Conservation (phyloP, 2,329 filamentous ascomycete genomes). For the Clarireedia homoeocarpa region DNA sequence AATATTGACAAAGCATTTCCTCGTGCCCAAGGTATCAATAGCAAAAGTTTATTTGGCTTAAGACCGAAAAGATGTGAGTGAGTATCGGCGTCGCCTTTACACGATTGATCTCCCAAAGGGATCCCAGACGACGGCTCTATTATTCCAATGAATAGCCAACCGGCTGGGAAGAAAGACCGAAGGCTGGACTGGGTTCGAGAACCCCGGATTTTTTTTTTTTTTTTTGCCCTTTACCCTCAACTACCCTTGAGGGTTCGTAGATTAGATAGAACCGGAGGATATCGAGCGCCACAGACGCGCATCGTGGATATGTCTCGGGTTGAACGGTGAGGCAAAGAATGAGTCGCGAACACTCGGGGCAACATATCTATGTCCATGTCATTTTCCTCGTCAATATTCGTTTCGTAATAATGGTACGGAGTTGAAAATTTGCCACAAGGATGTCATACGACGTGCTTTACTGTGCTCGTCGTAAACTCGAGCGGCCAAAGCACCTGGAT, state of each 20-base stretch:
- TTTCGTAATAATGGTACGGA: not conserved
- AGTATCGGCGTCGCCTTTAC: too few relatives aligned
- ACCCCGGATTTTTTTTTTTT: slow-evolving; percentile 5
- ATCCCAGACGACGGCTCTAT: not conserved
- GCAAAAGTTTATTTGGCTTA: not conserved
- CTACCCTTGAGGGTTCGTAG: slow-evolving; percentile 4
- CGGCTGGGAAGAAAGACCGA: not conserved
- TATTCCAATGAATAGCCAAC: not conserved
- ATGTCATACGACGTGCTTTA: not conserved
- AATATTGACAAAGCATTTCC: not conserved
- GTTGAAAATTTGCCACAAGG: slow-evolving; percentile 1
- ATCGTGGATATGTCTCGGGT: not conserved
- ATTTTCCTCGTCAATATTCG: not conserved
- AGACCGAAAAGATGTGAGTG: too few relatives aligned
- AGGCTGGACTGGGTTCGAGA: not conserved
- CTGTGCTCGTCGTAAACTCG: not conserved
- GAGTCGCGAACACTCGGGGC: not conserved
- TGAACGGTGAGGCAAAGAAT: slow-evolving; percentile 1
- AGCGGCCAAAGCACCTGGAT: not conserved
- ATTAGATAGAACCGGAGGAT: not conserved
- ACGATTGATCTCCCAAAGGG: too few relatives aligned
- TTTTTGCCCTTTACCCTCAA: too few relatives aligned
- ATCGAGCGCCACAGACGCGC: not conserved
- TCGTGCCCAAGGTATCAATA: not conserved
- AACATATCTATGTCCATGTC: not conserved